Percentiles rank a stretch among this genome's conserved stretches.
Conservation (phyloP, 805 yeast species). For the Wickerhamomyces tratensis region DNA sequence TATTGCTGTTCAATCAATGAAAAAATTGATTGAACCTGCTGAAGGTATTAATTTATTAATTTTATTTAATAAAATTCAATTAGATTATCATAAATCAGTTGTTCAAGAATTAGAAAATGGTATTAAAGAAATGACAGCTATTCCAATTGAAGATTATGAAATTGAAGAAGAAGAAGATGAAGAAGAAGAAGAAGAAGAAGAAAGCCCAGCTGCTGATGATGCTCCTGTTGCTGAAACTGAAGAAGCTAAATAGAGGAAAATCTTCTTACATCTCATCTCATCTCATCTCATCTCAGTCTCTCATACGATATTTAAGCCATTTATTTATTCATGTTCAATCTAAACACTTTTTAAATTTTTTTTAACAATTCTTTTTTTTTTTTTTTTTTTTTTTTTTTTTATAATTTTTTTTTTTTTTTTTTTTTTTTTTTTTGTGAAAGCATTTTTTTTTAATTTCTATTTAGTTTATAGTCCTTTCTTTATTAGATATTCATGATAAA, state of each 20-base stretch:
- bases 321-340: no score
- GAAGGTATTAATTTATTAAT: slow-evolving; percentile 55
- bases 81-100: slow-evolving; percentile 50
- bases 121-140: slow-evolving; percentile 32
- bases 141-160: slow-evolving; percentile 36
- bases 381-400: no score
- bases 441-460: no score
- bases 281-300: no score
- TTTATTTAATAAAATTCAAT: slow-evolving; percentile 60
- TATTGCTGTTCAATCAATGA: slow-evolving; percentile 72
- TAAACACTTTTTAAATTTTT: no score
- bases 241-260: slow-evolving; percentile 10
- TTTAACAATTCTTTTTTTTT: no score
- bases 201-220: not conserved
- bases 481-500: no score
- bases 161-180: slow-evolving; percentile 24
- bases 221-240: slow-evolving; percentile 6
- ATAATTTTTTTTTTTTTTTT: no score
- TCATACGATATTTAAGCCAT: no score
- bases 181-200: slow-evolving; percentile 10
- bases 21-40: slow-evolving; percentile 56
- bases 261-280: no score
- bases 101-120: slow-evolving; percentile 35
- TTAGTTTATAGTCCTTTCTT: no score
- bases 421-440: no score